Percentiles rank a stretch among this genome's conserved stretches.
These are phyloP conservation scores for Limonium bicolor DNA, from an alignment of 148 eudicot species.

Conservation along the genomic window DNA sequence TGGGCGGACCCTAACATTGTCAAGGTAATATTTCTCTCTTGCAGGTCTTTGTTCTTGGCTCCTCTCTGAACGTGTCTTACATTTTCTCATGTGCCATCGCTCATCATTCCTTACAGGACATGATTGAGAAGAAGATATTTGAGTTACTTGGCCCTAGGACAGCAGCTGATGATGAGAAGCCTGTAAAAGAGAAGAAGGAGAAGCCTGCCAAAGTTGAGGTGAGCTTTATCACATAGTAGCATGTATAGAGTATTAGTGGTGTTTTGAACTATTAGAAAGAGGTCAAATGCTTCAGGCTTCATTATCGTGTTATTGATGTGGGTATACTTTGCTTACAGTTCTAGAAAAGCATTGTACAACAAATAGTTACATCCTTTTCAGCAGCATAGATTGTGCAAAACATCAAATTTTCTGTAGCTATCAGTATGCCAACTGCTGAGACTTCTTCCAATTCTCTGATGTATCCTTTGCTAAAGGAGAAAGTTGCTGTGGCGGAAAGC, in stretches of 20 bases:
- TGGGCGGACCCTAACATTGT: constrained; percentile 95
- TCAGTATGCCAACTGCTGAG: no score
- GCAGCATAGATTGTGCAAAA: no score
- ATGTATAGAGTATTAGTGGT: no score
- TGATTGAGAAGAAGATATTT: constrained; percentile 46
- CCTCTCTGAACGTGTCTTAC: background rate
- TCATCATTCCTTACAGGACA: constrained; percentile 31
- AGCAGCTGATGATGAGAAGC: constrained; percentile 85
- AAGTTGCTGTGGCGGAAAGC: constrained; percentile 18
- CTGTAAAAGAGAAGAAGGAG: constrained; percentile 79
- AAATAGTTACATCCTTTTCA: no score
- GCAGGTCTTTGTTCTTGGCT: background rate
- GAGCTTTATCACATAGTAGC: background rate
- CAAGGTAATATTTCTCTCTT: constrained; percentile 32
- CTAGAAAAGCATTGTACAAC: no score
- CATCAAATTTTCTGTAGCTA: no score
- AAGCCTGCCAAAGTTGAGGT: constrained; percentile 83
- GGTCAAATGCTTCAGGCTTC: no score
- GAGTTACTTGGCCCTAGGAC: constrained; percentile 73
- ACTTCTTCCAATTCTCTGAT: constrained; percentile 5
- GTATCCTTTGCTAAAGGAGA: constrained; percentile 27
- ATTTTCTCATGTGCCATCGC: background rate
- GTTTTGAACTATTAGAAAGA: no score
- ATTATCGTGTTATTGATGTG: no score
- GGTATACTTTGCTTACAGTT: no score